Evolutionary conservation across 192 early-diverging fungal species (phyloP), one percentile per base, ranked within the genome.

Genomic region (Paraglomus occultum): DNA sequence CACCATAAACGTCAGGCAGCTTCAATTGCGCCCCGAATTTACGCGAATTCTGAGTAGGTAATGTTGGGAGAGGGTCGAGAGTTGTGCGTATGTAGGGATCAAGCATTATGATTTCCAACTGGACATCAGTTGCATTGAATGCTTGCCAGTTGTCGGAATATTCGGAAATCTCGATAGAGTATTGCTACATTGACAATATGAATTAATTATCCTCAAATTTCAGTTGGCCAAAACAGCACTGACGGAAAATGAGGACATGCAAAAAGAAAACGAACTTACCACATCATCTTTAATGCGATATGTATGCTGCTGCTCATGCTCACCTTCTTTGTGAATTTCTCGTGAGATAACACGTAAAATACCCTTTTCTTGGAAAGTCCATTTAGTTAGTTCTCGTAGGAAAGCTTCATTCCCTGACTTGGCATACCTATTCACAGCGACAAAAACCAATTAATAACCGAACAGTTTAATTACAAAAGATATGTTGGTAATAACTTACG

Each of bases 281-380:
- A 98, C 89, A 50, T 91, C 85, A 77, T 96, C 95, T 71, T 90
- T 91, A 69, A 97, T 89, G n/a, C 94, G 89, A 80, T 98, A 99
- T n/a, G 82, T 83, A 23, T 87, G 88, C 10, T 84, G 83, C 62
- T 89, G 83, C 51, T 85, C 82, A 47, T 73, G 74, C 74, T 91
- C 83, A 71, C 85, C 81, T 38, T 79, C 79, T 66, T 87, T 84
- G 77, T 93, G 80, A 82, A 92, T 92, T 58, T 71, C 72, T 58
- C 75, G 78, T 40, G 78, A 70, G 40, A 84, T 76, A n/a, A 94
- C 86, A 61, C 88, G 86, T 38, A 99, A 74, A 11, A 95, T 95
- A 12, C 88, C 80, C 77, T 91, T 94, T 78, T 98, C 95, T 75
- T 95, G 92, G 76, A 98, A 91, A 8, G 84, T 84, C 97, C 97